These are phyloP conservation scores for Fusarium sarcochroum DNA, from an alignment of 2,329 filamentous ascomycete species.

Conservation along the genomic window DNA sequence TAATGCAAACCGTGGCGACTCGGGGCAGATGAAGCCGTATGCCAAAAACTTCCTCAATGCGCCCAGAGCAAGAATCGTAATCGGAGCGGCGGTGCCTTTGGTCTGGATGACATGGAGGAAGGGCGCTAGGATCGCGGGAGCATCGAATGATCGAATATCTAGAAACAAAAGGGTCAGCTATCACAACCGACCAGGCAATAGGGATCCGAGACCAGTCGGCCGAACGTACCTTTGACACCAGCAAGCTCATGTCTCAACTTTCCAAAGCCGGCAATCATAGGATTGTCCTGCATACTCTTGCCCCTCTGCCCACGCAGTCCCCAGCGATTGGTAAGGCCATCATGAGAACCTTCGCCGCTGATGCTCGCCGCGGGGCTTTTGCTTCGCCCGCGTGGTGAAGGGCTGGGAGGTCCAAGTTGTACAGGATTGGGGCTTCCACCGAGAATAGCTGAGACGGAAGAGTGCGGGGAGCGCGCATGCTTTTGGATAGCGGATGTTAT, in stretches of 20 bases:
- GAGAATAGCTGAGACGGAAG: conserved; percentile 94
- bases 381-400: conserved; percentile 57
- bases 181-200: background rate
- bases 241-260: conserved; percentile 90
- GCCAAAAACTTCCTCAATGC: conserved; percentile 97
- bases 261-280: conserved; percentile 94
- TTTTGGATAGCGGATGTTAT: conserved; percentile 99
- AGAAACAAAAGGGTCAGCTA: conserved; percentile 34
- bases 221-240: conserved; percentile 77
- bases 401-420: conserved; percentile 65
- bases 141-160: conserved; percentile 92
- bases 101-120: conserved; percentile 97
- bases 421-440: conserved; percentile 78
- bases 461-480: conserved; percentile 94
- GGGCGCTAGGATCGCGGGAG: conserved; percentile 88
- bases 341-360: conserved; percentile 61
- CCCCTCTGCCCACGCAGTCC: conserved; percentile 94
- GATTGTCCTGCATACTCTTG: conserved; percentile 97
- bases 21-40: conserved; percentile 88
- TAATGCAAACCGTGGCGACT: conserved; percentile 88
- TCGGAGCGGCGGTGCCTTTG: conserved; percentile 94
- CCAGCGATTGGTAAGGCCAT: conserved; percentile 86
- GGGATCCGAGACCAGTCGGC: background rate
- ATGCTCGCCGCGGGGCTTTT: conserved; percentile 56
- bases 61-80: conserved; percentile 93